Conservation (phyloP, 2,329 filamentous ascomycete species). For the Graphiopsis chlorocephala region DNA sequence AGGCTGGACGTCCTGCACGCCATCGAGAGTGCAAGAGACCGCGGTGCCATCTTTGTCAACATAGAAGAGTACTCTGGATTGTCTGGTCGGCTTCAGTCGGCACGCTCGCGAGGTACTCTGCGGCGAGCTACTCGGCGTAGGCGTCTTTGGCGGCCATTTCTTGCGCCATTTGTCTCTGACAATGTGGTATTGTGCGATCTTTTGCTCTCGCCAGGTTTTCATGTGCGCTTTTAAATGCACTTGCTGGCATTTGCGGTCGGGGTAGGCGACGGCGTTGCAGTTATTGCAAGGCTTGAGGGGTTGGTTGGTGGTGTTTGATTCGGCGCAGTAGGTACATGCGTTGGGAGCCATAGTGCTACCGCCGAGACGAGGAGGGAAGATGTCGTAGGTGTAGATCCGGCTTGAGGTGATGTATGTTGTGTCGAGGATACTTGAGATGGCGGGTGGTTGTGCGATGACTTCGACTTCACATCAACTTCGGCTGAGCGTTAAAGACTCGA, state of each 20-base stretch:
- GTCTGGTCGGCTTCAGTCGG: neutral
- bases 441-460: neutral
- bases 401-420: neutral
- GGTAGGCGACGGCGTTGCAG: neutral
- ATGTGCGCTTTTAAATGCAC: neutral
- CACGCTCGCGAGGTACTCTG: neutral
- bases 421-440: neutral
- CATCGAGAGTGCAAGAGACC: neutral
- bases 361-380: neutral
- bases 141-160: neutral
- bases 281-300: neutral
- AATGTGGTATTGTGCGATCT: neutral
- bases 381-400: neutral
- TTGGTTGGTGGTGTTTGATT: too few relatives aligned
- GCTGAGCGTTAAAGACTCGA: neutral
- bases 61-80: neutral
- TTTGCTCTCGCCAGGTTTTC: neutral
- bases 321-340: neutral
- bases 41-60: neutral
- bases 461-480: neutral
- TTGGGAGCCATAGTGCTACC: neutral
- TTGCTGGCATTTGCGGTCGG: neutral
- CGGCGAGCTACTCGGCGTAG: neutral
- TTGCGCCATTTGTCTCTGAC: neutral
- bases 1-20: neutral